These are phyloP conservation scores for Emericellopsis atlantica DNA, from an alignment of 2,329 filamentous ascomycete genomes.

Conservation along the genomic window DNA sequence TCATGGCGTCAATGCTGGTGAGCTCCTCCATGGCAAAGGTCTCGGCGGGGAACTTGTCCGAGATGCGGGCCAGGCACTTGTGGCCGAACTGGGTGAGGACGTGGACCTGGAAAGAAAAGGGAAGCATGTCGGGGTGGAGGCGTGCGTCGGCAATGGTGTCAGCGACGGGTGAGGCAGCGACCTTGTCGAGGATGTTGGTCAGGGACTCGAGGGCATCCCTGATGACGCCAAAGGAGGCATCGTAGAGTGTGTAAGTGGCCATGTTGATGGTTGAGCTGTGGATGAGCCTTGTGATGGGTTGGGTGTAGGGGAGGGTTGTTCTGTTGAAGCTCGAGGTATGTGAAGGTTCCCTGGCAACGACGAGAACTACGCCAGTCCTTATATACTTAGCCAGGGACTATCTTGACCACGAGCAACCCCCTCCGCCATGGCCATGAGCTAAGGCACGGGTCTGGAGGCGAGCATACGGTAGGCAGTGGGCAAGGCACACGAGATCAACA, in stretches of 20 bases:
- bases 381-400: no score
- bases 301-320: not conserved
- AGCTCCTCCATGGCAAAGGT: conserved; percentile 8
- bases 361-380: no score
- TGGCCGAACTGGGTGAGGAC: conserved; percentile 14
- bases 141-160: conserved; percentile 17
- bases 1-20: conserved; percentile 19
- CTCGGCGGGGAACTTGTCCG: conserved; percentile 11
- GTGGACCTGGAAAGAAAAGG: conserved; percentile 26
- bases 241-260: conserved; percentile 24
- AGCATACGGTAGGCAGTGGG: no score
- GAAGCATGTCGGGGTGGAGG: conserved; percentile 28
- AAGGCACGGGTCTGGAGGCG: no score
- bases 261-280: not conserved
- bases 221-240: conserved; percentile 18
- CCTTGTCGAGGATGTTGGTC: conserved; percentile 21
- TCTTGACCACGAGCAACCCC: no score
- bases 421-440: no score
- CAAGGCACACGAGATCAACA: no score
- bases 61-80: conserved; percentile 19
- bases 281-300: not conserved
- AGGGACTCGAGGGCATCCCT: conserved; percentile 18
- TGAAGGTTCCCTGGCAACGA: no score
- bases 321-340: no score
- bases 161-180: conserved; percentile 16